Evolutionary conservation across 257 asterid species (phyloP), one percentile per base, ranked within the genome.

Genomic region (Paraleonurus japonicus): DNA sequence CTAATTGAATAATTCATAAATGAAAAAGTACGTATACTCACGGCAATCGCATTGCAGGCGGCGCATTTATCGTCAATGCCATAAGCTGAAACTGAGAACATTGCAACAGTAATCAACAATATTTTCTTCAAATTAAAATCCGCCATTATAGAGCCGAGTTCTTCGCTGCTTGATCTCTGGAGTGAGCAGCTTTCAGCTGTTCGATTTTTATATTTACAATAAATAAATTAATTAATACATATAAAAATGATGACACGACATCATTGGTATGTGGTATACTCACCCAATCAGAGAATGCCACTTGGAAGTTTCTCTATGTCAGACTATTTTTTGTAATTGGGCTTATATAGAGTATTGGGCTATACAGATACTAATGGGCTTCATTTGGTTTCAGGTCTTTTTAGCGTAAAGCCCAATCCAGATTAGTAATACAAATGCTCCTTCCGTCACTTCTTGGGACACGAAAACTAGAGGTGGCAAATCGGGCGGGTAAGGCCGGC

Each of bases 31-130:
- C 10, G 66, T 73, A 28, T 16, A 81, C 89, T 87, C 70, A 90
- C 98, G 64, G 97, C 98, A 84, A 94, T 88, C 58, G 97, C 96
- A 64, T 83, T 79, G 81, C 98, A 94, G 74, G 98, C 97, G 51
- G 89, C 78, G 73, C 98, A 94, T 83, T 90, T 94, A 61, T 94
- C 89, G 60, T 90, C 96, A 65, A 94, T 81, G 50, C 85, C 86
- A 17, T 76, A 58, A 0, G 72, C 81, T n/a, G 81, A 65, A 58
- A 54, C 83, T 6, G 78, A 33, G 53, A 86, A 55, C 13, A 78
- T 15, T 41, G 73, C 70, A 9, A 84, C 3, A 54, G 54, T 13
- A 7, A 80, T 12, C 0, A 72, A 20, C 3, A 81, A 20, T 61
- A 76, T 12, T 5, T 59, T 27, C 60, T 41, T 43, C 17, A 67